phyloP scores from a whole-genome alignment of 1,284 basidiomycete genomes.

The Malassezia slooffiae region DNA sequence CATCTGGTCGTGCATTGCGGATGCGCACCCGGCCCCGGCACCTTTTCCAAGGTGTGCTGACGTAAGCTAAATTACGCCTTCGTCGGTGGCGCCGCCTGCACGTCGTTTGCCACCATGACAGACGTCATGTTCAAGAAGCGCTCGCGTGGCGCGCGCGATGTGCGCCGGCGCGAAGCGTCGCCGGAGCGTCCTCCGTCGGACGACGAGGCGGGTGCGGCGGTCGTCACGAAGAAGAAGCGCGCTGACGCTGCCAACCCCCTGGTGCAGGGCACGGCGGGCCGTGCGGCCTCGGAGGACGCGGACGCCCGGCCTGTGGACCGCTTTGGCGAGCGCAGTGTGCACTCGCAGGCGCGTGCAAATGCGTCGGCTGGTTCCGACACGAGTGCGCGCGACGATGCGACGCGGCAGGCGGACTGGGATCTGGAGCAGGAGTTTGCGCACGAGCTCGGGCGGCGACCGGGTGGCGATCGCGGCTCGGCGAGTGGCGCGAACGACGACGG shows the following conservation, averaged over 20 bases:
- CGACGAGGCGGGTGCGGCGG: conserved; percentile 1
- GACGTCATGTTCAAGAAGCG: conserved; percentile 14
- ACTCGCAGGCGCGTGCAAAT: conserved; percentile 37
- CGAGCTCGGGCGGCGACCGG: conserved; percentile 13
- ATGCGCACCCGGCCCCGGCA: no score
- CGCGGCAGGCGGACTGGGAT: conserved; percentile 49
- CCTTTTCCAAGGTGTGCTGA: no score
- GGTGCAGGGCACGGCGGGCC: not conserved
- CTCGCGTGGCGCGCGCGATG: conserved; percentile 8
- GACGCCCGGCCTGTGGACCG: conserved; percentile 52
- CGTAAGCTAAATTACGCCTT: no score
- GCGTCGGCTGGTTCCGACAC: conserved; percentile 3
- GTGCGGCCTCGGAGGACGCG: conserved; percentile 46
- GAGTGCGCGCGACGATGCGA: conserved; percentile 47
- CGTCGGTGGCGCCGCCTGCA: no score
- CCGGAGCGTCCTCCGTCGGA: not conserved
- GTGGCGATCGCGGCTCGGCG: no score
- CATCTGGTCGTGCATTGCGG: no score
- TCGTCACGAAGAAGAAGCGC: conserved; percentile 8
- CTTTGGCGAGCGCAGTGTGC: conserved; percentile 54
- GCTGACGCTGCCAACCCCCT: not conserved
- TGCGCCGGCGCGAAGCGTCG: conserved; percentile 8
- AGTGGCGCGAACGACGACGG: conserved; percentile 58
- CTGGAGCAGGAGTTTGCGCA: conserved; percentile 35
- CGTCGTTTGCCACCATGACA: conserved; percentile 10